Conservation (phyloP, 1,284 basidiomycete species). For the Cutaneotrichosporon spelunceum region DNA sequence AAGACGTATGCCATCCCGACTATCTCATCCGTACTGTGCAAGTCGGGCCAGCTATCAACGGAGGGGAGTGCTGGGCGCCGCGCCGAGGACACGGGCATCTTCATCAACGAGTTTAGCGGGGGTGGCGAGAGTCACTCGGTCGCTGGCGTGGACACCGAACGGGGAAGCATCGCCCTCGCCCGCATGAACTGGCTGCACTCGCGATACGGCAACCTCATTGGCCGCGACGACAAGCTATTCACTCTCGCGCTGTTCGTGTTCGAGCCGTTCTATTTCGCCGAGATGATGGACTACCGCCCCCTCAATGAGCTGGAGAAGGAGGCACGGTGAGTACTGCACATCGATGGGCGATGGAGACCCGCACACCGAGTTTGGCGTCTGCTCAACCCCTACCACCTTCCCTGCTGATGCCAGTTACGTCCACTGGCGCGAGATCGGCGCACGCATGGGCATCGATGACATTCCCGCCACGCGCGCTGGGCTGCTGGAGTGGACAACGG, state of each 20-base stretch:
- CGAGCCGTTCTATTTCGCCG: constrained; percentile 12
- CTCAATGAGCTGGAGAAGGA: constrained; percentile 17
- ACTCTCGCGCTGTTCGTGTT: constrained; percentile 21
- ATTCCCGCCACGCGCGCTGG: constrained; percentile 15
- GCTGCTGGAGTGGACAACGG: constrained; percentile 14
- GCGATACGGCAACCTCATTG: constrained; percentile 19
- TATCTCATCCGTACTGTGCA: constrained; percentile 18
- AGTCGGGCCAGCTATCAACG: constrained; percentile 14
- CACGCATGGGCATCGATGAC: constrained; percentile 20
- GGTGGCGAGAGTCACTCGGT: constrained; percentile 4
- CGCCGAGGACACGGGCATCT: constrained; percentile 22
- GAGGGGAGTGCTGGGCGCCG: constrained; percentile 11
- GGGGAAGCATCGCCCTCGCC: constrained; percentile 17
- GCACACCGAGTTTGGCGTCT: neutral
- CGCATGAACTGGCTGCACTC: constrained; percentile 23
- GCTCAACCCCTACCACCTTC: neutral
- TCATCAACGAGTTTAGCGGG: constrained; percentile 20
- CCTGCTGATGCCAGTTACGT: constrained; percentile 17
- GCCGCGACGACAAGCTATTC: constrained; percentile 22
- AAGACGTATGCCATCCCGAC: constrained; percentile 21
- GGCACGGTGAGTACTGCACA: constrained; percentile 15
- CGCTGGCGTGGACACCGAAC: constrained; percentile 17
- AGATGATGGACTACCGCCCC: constrained; percentile 14
- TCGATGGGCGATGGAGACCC: too few relatives aligned
- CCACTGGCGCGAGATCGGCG: constrained; percentile 25